Conservation (phyloP, 208 protist species). For the Trypanosoma melophagium region DNA sequence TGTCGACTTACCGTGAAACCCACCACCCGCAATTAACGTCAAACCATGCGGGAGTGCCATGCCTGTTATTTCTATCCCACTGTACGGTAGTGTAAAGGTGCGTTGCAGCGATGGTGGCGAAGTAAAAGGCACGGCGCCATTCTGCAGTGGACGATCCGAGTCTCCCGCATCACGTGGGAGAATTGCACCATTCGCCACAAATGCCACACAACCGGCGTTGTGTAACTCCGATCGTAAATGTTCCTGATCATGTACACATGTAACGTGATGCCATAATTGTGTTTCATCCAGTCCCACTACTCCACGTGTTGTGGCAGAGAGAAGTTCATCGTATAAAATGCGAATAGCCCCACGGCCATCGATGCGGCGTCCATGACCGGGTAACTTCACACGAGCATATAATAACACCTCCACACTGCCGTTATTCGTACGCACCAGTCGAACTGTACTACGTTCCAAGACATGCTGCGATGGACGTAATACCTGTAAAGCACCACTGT, state of each 20-base stretch:
- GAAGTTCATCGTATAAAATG: constrained; percentile 51
- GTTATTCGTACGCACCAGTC: constrained; percentile 24
- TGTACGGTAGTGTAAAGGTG: constrained; percentile 75
- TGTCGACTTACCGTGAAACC: constrained; percentile 96
- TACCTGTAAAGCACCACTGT: constrained; percentile 64
- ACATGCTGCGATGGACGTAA: constrained; percentile 84
- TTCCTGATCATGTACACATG: constrained; percentile 87
- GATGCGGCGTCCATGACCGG: constrained; percentile 76
- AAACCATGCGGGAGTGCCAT: constrained; percentile 92
- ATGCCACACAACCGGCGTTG: constrained; percentile 64
- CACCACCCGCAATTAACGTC: constrained; percentile 94
- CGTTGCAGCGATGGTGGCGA: constrained; percentile 65
- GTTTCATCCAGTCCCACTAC: constrained; percentile 31
- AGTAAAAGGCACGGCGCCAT: constrained; percentile 64
- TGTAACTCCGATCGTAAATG: constrained; percentile 67
- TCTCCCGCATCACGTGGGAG: constrained; percentile 89
- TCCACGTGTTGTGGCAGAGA: constrained; percentile 31
- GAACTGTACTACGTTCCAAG: constrained; percentile 80
- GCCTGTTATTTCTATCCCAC: constrained; percentile 51
- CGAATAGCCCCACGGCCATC: constrained; percentile 49
- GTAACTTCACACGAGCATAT: constrained; percentile 88
- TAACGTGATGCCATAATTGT: constrained; percentile 65
- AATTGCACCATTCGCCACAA: constrained; percentile 90
- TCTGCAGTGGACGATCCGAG: constrained; percentile 72
- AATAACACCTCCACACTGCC: constrained; percentile 43